Evolutionary conservation across 225 moss, liverwort and hornwort species (phyloP), one percentile per base, ranked within the genome.

Genomic region (Asterella californica): DNA sequence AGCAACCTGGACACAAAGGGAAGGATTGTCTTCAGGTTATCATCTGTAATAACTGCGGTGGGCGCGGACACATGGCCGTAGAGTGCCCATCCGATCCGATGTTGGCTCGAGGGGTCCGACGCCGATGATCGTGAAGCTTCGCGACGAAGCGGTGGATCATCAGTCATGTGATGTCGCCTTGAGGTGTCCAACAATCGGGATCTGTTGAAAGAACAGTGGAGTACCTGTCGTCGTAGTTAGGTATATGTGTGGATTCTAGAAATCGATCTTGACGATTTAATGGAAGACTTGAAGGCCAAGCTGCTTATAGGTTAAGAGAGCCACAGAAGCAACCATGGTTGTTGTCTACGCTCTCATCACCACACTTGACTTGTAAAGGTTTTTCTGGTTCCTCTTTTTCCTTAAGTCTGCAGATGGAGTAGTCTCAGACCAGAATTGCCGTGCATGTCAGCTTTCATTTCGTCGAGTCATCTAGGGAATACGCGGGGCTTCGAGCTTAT

Each of bases 31-130:
- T 86, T 21, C 86, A 89, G 82, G 86, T 86, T 6, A 83, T 86
- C 18, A 81, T 89, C 47, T 89, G 88, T 74, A 89, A 89, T 79
- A 89, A 89, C 79, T 89, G 88, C 61, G 88, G 88, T 54, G 88
- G 88, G 4, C 88, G 88, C 37, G 88, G 88, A 32, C 88, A 89
- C 72, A 86, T 89, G 86, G 86, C 86, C 34, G 88, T 89, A 62
- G 88, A 89, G 79, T 89, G 88, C 72, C 88, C 88, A 53, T 89
- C 88, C 12, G 88, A 89, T 64, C 88, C 88, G 36, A 84, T 86
- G 78, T 48, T 89, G 76, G 76, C 78, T 52, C 79, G 88, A 57
- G 85, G 82, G 38, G 65, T 66, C n/a, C 80, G 84, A 52, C 87
- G 84, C 61, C 80, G 87, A 62, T 84, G 76, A 83, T 65, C n/a